Evolutionary conservation across 768 basidiomycete species (phyloP), one percentile per base, ranked within the genome.

Genomic region (Tubosaeta brunneosetosa): DNA sequence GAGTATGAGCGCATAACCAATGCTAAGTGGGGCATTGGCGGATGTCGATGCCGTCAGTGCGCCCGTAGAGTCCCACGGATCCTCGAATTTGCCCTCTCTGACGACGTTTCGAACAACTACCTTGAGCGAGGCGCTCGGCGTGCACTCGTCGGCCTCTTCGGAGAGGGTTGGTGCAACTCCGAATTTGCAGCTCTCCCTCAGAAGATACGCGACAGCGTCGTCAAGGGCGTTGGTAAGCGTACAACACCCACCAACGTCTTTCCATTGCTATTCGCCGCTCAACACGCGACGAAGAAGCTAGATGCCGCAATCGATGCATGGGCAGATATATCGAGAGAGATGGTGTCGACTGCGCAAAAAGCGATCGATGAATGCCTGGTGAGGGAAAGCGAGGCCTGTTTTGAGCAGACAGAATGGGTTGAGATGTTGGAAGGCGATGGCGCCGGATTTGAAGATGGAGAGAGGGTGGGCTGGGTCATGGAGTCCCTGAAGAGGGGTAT

Each of bases 11-110:
- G 75, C 12, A 75, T 88, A 58, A 90, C 87, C 0, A 78, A 75
- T 0, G 83, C 88, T 33, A 81, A 82, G 55, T 93, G 90, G 90
- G 90, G 88, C 26, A 82, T 83, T 0, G 87, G 86, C 3, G 91
- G 90, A 1, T 94, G 91, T 66, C 77, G 85, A 37, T 95, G 94
- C 61, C 77, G 85, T 31, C 88, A 90, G 58, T 97, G 91, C 63
- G 82, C 89, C 0, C 76, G 85, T 9, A 80, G 94, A 10, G 84
- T 83, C 0, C 91, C 91, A 0, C 75, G 93, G 27, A 80, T 95
- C 3, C 85, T 94, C 62, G 85, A 88, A 57, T 97, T 97, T 49
- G 80, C 92, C 0, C 57, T 84, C 2, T 65, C 76, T 0, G 82
- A 88, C 9, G 95, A 97, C 62, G 87, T 95, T 10, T 78, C 81